Percentiles rank a stretch among this genome's conserved stretches.
Evolutionary conservation across 495 filamentous ascomycete species (phyloP).

Genomic region (Cercophora scortea): DNA sequence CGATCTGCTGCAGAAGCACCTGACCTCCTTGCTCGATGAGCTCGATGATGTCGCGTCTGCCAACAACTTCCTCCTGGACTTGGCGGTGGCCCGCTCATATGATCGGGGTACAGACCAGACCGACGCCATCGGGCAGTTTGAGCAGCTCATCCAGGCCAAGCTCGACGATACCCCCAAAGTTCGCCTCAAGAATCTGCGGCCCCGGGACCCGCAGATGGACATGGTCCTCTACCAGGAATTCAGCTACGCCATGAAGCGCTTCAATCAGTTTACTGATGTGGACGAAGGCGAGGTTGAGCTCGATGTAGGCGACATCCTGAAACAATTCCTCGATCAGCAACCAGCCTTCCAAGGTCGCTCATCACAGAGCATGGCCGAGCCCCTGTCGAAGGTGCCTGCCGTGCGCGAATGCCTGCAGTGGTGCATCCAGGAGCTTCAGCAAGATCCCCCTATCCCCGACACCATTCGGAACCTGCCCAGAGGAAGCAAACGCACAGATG

Average conservation of each 20-base stretch:
- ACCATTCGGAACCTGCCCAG: not conserved
- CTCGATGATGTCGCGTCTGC: not conserved
- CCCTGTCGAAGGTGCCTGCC: not conserved
- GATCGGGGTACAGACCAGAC: not conserved
- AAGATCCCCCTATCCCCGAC: not conserved
- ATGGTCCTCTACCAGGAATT: conserved; percentile 5
- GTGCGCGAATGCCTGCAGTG: conserved; percentile 4
- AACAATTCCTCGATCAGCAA: conserved; percentile 9
- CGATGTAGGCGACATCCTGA: not conserved
- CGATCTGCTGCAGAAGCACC: not conserved
- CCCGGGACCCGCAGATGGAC: conserved; percentile 5
- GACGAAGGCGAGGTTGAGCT: not conserved
- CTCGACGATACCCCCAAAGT: not conserved
- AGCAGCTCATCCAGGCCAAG: not conserved
- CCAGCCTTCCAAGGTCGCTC: not conserved
- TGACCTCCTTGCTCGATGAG: not conserved
- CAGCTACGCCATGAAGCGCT: conserved; percentile 4
- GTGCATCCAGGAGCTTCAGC: conserved; percentile 1
- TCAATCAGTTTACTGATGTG: conserved; percentile 1
- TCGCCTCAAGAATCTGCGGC: not conserved
- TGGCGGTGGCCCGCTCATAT: conserved; percentile 3
- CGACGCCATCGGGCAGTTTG: conserved; percentile 2
- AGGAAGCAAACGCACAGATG: not conserved
- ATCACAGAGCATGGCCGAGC: not conserved
- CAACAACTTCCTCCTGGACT: not conserved